Evolutionary conservation across 805 yeast genomes (phyloP).

Genomic region (Candida sonorensis): DNA sequence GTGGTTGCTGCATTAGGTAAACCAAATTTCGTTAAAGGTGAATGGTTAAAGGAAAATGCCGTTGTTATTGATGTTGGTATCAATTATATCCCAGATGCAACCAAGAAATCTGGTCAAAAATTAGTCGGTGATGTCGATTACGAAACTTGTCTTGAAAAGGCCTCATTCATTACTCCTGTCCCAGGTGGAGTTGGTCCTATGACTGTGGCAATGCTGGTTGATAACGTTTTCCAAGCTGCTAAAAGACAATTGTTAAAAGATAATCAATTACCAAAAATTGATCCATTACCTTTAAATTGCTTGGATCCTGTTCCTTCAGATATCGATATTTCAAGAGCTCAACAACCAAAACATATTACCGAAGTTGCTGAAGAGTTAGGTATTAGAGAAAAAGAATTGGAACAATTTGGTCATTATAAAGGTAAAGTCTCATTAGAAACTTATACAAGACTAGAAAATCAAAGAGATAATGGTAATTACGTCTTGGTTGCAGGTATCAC

Average conservation of each 20-base stretch:
- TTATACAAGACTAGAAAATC: slow-evolving; percentile 53
- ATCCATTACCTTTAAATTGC: slow-evolving; percentile 52
- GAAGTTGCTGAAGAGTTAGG: slow-evolving; percentile 68
- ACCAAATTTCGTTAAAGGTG: slow-evolving; percentile 65
- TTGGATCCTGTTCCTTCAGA: slow-evolving; percentile 74
- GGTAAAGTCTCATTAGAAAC: slow-evolving; percentile 67
- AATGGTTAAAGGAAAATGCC: slow-evolving; percentile 63
- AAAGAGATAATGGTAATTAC: slow-evolving; percentile 59
- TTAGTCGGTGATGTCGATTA: slow-evolving; percentile 78
- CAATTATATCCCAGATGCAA: slow-evolving; percentile 60
- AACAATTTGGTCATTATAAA: slow-evolving; percentile 68
- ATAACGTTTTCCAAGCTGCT: slow-evolving; percentile 67
- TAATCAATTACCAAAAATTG: slow-evolving; percentile 31
- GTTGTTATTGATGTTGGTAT: slow-evolving; percentile 81
- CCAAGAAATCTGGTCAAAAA: slow-evolving; percentile 62
- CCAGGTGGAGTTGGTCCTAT: slow-evolving; percentile 93
- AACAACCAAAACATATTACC: slow-evolving; percentile 62
- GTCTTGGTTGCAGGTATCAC: slow-evolving; percentile 78
- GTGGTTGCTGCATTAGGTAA: slow-evolving; percentile 74
- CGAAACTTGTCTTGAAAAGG: slow-evolving; percentile 44
- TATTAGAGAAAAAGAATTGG: slow-evolving; percentile 59
- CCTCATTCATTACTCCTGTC: slow-evolving; percentile 73
- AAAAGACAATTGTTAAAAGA: slow-evolving; percentile 30
- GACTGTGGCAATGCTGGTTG: slow-evolving; percentile 80
- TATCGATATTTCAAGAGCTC: slow-evolving; percentile 70